Conservation (phyloP, 257 asterid genomes). For the Ballota nigra region DNA sequence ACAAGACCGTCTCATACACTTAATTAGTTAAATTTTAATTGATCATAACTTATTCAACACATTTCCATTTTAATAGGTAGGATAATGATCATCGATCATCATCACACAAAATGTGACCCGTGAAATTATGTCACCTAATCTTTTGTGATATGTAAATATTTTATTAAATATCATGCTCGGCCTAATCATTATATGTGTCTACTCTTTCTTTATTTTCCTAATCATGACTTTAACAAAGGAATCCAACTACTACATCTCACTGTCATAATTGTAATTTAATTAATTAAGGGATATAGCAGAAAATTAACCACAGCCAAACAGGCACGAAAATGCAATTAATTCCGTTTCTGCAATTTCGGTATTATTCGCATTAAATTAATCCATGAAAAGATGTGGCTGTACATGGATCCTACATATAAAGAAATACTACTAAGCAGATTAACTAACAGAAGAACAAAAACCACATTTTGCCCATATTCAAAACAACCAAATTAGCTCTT, state of each 20-base stretch:
- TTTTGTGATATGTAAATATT: not conserved
- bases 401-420: not conserved
- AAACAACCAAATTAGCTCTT: not conserved
- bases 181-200: not conserved
- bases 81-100: not conserved
- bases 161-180: not conserved
- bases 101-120: not conserved
- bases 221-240: not conserved
- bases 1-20: no score
- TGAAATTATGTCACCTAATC: not conserved
- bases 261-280: not conserved
- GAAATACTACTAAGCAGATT: not conserved
- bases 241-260: not conserved
- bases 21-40: not conserved
- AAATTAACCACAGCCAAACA: no score
- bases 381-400: not conserved
- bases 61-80: not conserved
- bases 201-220: not conserved
- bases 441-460: not conserved
- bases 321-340: not conserved
- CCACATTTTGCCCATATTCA: not conserved
- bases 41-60: not conserved
- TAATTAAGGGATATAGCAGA: no score
- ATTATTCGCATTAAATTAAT: not conserved
- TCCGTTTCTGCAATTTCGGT: not conserved